A percentile compares a stretch with the other conserved stretches of the same genome.
phyloP scores from a whole-genome alignment of 1,284 basidiomycete species.

The Prillingera fragicola region DNA sequence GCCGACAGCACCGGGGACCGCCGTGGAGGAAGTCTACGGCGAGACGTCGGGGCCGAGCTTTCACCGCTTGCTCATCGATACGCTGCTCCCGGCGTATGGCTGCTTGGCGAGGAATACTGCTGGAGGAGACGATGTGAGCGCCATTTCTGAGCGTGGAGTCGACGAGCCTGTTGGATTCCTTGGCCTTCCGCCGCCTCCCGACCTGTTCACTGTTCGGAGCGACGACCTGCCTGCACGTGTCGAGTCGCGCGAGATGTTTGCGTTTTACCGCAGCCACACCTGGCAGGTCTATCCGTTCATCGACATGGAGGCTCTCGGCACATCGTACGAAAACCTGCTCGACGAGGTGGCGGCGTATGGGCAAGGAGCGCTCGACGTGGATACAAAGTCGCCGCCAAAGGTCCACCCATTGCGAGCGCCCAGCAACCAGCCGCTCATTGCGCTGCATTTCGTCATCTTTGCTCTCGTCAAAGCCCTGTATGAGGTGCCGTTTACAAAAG shows the following conservation, averaged over 20 bases:
- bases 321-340: slow-evolving; percentile 6
- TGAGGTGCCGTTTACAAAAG: neutral
- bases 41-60: slow-evolving; percentile 18
- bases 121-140: neutral
- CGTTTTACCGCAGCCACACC: slow-evolving; percentile 8
- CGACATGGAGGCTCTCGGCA: neutral
- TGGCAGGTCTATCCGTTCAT: slow-evolving; percentile 17
- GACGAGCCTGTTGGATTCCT: slow-evolving; percentile 1
- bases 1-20: no score
- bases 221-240: slow-evolving; percentile 6
- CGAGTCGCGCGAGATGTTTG: slow-evolving; percentile 12
- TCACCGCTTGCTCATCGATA: slow-evolving; percentile 18
- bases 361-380: no score
- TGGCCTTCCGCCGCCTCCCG: neutral
- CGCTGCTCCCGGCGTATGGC: slow-evolving; percentile 12
- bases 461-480: slow-evolving; percentile 13
- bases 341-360: no score
- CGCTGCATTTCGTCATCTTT: slow-evolving; percentile 17
- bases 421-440: slow-evolving; percentile 13
- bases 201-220: slow-evolving; percentile 1
- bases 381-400: neutral
- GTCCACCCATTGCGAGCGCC: slow-evolving; percentile 1
- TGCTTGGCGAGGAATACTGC: slow-evolving; percentile 1
- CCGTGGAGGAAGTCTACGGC: slow-evolving; percentile 17
- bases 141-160: neutral